Conservation (phyloP, 2,329 filamentous ascomycete species). For the Chaetomium globosum region DNA sequence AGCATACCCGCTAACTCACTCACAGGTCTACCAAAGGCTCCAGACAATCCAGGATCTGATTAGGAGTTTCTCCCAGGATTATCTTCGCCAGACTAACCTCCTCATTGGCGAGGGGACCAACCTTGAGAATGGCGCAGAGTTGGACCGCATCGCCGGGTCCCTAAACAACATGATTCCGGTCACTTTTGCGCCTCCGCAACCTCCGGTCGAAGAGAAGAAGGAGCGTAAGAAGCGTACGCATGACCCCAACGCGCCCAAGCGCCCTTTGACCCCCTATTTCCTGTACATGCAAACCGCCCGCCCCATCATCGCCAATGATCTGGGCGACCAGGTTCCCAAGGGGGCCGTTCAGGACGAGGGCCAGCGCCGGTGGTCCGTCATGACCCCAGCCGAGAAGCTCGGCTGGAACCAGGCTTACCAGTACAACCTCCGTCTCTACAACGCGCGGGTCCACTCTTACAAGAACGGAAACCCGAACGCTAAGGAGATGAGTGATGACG, state of each 20-base stretch:
- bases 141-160: conserved; percentile 56
- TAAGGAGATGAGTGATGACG: conserved; percentile 63
- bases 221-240: conserved; percentile 85
- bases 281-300: conserved; percentile 89
- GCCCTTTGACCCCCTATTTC: conserved; percentile 92
- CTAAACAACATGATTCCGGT: conserved; percentile 52
- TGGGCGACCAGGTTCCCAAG: conserved; percentile 74
- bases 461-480: conserved; percentile 61
- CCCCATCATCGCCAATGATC: conserved; percentile 75
- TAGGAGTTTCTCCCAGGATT: conserved; percentile 77
- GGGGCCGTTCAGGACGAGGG: conserved; percentile 87
- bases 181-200: conserved; percentile 45
- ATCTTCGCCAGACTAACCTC: conserved; percentile 84
- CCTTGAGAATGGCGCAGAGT: conserved; percentile 51
- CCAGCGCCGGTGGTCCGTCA: conserved; percentile 79
- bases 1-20: conserved; percentile 42
- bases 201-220: conserved; percentile 70
- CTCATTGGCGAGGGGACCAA: conserved; percentile 68
- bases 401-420: conserved; percentile 69
- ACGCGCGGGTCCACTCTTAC: conserved; percentile 66
- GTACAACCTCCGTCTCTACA: conserved; percentile 68
- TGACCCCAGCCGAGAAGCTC: conserved; percentile 72
- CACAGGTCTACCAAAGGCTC: conserved; percentile 74
- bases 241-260: conserved; percentile 93
- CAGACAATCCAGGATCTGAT: conserved; percentile 78